These are phyloP conservation scores for Boletus huronensis DNA, from an alignment of 768 basidiomycete genomes.

Conservation along the genomic window DNA sequence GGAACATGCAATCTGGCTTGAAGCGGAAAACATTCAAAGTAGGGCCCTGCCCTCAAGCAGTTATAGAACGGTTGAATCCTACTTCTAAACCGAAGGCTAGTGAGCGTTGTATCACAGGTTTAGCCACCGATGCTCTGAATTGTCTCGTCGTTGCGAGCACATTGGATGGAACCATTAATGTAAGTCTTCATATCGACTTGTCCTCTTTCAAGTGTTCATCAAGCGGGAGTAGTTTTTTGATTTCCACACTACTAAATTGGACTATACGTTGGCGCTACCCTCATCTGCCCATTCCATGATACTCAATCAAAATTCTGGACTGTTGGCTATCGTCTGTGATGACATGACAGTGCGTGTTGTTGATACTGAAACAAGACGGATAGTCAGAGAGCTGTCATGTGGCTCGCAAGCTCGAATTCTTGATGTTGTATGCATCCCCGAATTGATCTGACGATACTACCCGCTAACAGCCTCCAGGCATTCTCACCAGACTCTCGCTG, in stretches of 20 bases:
- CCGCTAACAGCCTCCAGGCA: constrained; percentile 46
- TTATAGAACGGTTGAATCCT: constrained; percentile 41
- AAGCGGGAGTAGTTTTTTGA: constrained; percentile 77
- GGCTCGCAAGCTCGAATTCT: constrained; percentile 84
- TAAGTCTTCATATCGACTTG: constrained; percentile 37
- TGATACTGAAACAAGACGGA: constrained; percentile 84
- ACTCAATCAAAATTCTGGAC: constrained; percentile 80
- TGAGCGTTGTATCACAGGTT: constrained; percentile 67
- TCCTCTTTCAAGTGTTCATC: background rate
- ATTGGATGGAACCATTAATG: constrained; percentile 84
- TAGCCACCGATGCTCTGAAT: constrained; percentile 86
- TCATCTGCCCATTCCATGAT: constrained; percentile 66
- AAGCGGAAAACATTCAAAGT: constrained; percentile 73
- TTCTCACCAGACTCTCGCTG: constrained; percentile 96
- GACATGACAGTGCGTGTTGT: constrained; percentile 82
- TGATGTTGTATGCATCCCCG: constrained; percentile 65
- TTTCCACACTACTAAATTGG: constrained; percentile 81
- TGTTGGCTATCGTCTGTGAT: constrained; percentile 82
- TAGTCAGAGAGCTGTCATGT: constrained; percentile 80
- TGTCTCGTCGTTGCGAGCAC: constrained; percentile 78
- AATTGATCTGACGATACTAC: background rate
- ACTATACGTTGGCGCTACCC: constrained; percentile 62
- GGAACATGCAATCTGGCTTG: constrained; percentile 96
- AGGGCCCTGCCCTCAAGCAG: constrained; percentile 58
- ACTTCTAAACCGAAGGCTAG: constrained; percentile 40